phyloP scores from a whole-genome alignment of 2,329 filamentous ascomycete genomes.

The Colletotrichum graminicola region DNA sequence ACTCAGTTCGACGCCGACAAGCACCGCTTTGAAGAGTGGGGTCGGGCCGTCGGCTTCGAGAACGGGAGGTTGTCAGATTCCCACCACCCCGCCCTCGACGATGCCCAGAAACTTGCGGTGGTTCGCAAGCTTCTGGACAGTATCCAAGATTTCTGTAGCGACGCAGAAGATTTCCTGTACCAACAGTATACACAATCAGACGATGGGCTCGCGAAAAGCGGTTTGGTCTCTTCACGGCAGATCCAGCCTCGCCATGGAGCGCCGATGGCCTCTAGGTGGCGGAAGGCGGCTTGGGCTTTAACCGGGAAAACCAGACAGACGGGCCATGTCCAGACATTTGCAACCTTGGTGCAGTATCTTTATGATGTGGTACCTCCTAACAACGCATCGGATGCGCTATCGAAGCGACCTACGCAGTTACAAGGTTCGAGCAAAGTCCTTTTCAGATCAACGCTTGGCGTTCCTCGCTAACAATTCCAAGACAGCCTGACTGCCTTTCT shows the following conservation, averaged over 20 bases:
- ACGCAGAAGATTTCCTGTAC: neutral
- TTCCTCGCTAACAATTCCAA: neutral
- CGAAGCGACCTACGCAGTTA: neutral
- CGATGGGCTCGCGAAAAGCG: neutral
- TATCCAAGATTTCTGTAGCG: conserved; percentile 19
- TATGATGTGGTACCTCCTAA: conserved; percentile 33
- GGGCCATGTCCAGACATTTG: conserved; percentile 31
- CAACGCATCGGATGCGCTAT: neutral
- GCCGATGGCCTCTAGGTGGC: conserved; percentile 23
- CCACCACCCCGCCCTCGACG: conserved; percentile 38
- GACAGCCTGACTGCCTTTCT: neutral
- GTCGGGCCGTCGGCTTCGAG: conserved; percentile 42
- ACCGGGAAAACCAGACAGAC: conserved; percentile 32
- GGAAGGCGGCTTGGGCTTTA: conserved; percentile 37
- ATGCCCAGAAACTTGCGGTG: neutral
- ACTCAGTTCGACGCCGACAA: conserved; percentile 38
- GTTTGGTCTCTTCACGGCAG: neutral
- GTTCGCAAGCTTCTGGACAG: conserved; percentile 25
- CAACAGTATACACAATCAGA: neutral
- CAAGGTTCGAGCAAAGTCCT: neutral
- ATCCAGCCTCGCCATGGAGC: neutral
- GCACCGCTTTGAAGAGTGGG: conserved; percentile 45
- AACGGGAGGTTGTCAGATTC: neutral
- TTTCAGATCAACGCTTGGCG: neutral
- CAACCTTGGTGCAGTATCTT: conserved; percentile 29